Evolutionary conservation across 1,284 basidiomycete genomes (phyloP).

Genomic region (Stygiomarasmius scandens): DNA sequence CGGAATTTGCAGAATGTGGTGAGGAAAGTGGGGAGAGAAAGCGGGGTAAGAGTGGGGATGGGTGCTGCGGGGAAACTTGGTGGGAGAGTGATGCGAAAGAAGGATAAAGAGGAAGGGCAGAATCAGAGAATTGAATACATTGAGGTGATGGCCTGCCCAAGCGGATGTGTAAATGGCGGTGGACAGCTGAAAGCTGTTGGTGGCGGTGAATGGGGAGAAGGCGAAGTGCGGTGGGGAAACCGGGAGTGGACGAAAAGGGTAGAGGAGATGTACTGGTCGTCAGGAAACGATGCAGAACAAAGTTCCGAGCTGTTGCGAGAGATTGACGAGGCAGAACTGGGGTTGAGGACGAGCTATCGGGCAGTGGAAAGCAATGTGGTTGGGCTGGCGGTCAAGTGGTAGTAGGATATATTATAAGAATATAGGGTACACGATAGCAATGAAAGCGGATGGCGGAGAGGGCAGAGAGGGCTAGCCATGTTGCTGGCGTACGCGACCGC

Average conservation of each 20-base stretch:
- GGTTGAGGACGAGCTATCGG: constrained; percentile 84
- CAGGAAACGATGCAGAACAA: constrained; percentile 13
- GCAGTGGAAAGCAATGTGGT: constrained; percentile 88
- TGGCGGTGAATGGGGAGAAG: constrained; percentile 60
- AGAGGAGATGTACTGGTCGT: constrained; percentile 76
- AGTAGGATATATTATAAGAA: constrained; percentile 24
- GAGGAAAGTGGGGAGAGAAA: constrained; percentile 86
- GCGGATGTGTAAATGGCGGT: constrained; percentile 97
- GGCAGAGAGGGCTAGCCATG: background rate
- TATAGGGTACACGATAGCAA: constrained; percentile 2
- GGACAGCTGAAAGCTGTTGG: constrained; percentile 80
- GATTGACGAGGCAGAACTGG: constrained; percentile 37
- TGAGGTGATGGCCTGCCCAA: constrained; percentile 99
- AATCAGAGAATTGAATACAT: constrained; percentile 64
- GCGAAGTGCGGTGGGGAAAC: constrained; percentile 66
- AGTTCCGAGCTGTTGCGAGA: constrained; percentile 12
- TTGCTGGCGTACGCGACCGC: constrained; percentile 32
- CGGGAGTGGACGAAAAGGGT: constrained; percentile 81
- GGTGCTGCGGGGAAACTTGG: constrained; percentile 66
- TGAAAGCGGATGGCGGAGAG: background rate
- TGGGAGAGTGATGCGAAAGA: constrained; percentile 18
- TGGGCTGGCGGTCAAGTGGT: constrained; percentile 85
- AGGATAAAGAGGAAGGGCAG: constrained; percentile 21
- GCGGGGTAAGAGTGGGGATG: constrained; percentile 71
- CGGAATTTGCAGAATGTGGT: constrained; percentile 97